phyloP scores from a whole-genome alignment of 106 monocot genomes.

The Acorus calamus region DNA sequence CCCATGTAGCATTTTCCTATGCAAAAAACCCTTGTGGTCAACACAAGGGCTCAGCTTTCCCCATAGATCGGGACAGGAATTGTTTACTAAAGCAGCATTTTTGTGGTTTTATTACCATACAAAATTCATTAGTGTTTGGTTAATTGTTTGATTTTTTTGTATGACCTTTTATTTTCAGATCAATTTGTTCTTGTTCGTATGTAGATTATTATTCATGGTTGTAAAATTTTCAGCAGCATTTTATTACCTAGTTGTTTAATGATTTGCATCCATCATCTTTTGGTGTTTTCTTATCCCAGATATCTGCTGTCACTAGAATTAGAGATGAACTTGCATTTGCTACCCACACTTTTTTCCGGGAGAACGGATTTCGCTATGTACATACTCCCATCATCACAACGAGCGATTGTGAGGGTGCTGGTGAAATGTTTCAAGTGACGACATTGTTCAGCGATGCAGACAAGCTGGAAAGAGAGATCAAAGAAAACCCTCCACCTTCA shows the following conservation, averaged over 20 bases:
- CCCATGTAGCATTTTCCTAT: too few species aligned
- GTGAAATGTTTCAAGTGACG: slow-evolving; percentile 93
- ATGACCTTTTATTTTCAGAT: too few species aligned
- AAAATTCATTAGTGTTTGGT: too few species aligned
- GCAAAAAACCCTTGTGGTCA: too few species aligned
- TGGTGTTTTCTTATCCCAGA: slow-evolving; percentile 26
- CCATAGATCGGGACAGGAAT: too few species aligned
- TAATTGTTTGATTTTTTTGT: neutral
- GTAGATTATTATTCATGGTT: too few species aligned
- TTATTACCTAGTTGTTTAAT: too few species aligned
- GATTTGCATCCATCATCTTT: neutral
- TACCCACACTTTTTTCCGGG: slow-evolving; percentile 64
- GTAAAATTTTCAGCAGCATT: too few species aligned
- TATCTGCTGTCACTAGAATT: slow-evolving; percentile 75
- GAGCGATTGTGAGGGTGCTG: slow-evolving; percentile 90
- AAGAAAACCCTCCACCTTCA: slow-evolving; percentile 58
- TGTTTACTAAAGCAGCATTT: too few species aligned
- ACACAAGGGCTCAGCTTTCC: too few species aligned
- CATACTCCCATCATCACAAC: slow-evolving; percentile 93
- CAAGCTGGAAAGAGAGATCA: slow-evolving; percentile 65
- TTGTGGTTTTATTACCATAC: too few species aligned
- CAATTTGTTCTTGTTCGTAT: too few species aligned
- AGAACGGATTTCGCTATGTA: slow-evolving; percentile 79
- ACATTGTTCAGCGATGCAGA: slow-evolving; percentile 79
- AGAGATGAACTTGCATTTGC: slow-evolving; percentile 77